Evolutionary conservation across 371 early-diverging fungal species (phyloP).

Genomic region (Entomophthora muscae): DNA sequence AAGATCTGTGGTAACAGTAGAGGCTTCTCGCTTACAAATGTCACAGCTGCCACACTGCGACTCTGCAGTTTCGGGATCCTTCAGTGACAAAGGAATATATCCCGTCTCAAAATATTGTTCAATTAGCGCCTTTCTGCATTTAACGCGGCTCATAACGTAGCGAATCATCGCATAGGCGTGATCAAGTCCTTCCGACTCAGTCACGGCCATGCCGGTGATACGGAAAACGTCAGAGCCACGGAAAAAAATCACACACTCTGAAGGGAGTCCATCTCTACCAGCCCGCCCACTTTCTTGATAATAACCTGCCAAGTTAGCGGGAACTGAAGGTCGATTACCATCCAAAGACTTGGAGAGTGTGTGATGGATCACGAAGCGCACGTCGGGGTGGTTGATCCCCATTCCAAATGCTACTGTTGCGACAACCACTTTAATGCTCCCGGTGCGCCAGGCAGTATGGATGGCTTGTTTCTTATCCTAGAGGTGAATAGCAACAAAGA

Average conservation of each 20-base stretch:
- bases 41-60: background rate
- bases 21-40: too few species aligned
- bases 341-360: conserved; percentile 91
- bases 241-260: conserved; percentile 83
- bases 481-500: background rate
- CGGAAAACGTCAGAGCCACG: conserved; percentile 41
- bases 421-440: conserved; percentile 73
- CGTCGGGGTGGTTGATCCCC: conserved; percentile 98
- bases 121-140: background rate
- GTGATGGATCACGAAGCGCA: conserved; percentile 97
- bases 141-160: background rate
- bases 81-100: too few species aligned
- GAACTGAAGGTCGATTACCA: background rate
- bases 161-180: background rate
- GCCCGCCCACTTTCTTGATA: conserved; percentile 99
- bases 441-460: conserved; percentile 79
- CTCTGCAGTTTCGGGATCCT: background rate
- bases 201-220: conserved; percentile 4
- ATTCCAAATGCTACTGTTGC: conserved; percentile 99
- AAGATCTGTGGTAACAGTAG: background rate
- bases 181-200: conserved; percentile 2
- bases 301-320: conserved; percentile 41
- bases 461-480: conserved; percentile 61
- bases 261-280: conserved; percentile 87
- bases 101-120: background rate